These are phyloP conservation scores for Tuber melanosporum DNA, from an alignment of 495 filamentous ascomycete species.

Conservation along the genomic window DNA sequence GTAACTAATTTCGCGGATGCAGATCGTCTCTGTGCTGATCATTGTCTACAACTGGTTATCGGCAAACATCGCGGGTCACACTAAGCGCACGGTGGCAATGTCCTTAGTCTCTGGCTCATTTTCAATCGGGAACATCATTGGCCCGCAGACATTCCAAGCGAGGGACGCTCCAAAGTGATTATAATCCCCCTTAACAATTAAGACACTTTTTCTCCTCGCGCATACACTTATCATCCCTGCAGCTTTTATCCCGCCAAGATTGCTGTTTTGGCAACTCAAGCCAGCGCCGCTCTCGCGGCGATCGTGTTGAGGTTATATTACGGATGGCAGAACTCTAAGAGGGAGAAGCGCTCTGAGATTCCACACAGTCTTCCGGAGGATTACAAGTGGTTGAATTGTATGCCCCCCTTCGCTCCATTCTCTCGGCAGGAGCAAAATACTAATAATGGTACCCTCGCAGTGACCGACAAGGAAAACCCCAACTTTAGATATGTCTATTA, in stretches of 20 bases:
- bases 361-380: constrained; percentile 13
- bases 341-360: constrained; percentile 37
- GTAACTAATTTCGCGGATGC: constrained; percentile 42
- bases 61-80: constrained; percentile 63
- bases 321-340: constrained; percentile 46
- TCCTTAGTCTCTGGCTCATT: constrained; percentile 55
- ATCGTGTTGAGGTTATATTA: constrained; percentile 47
- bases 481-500: constrained; percentile 68
- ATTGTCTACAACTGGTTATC: constrained; percentile 50
- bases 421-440: neutral
- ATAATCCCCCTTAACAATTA: neutral
- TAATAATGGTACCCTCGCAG: constrained; percentile 12
- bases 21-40: constrained; percentile 49
- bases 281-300: constrained; percentile 45
- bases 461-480: constrained; percentile 70
- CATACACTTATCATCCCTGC: neutral
- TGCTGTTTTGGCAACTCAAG: constrained; percentile 51
- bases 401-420: neutral
- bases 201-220: neutral
- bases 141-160: constrained; percentile 59
- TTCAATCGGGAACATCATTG: constrained; percentile 61
- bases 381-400: constrained; percentile 30
- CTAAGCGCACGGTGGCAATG: constrained; percentile 49
- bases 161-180: constrained; percentile 54
- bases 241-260: constrained; percentile 55